Conservation (phyloP, 2,329 filamentous ascomycete genomes). For the Xylariaceae sp. region DNA sequence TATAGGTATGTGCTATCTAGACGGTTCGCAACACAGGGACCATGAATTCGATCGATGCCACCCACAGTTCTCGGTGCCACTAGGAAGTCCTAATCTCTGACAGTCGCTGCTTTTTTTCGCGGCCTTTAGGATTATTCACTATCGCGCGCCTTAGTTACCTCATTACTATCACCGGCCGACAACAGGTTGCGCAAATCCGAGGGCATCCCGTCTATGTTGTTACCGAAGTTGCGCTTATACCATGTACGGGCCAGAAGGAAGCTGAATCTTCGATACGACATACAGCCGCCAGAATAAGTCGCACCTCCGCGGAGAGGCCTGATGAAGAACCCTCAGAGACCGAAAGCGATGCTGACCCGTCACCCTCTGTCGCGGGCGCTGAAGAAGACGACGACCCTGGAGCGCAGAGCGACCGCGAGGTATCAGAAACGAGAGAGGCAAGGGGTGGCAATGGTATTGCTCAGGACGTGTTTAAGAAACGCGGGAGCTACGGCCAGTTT, state of each 20-base stretch:
- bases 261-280: slow-evolving; percentile 67
- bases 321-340: slow-evolving; percentile 37
- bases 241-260: slow-evolving; percentile 70
- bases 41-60: not conserved
- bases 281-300: slow-evolving; percentile 46
- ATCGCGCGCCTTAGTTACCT: slow-evolving; percentile 79
- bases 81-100: slow-evolving; percentile 8
- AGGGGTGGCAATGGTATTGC: slow-evolving; percentile 60
- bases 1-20: slow-evolving; percentile 45
- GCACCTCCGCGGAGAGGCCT: slow-evolving; percentile 26
- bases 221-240: slow-evolving; percentile 86
- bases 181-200: slow-evolving; percentile 83
- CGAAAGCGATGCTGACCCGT: slow-evolving; percentile 48
- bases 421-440: slow-evolving; percentile 16
- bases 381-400: slow-evolving; percentile 32
- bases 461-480: slow-evolving; percentile 80
- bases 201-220: slow-evolving; percentile 81
- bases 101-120: not conserved
- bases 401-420: slow-evolving; percentile 28
- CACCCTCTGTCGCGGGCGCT: slow-evolving; percentile 34
- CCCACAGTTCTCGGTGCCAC: not conserved
- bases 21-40: not conserved
- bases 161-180: slow-evolving; percentile 77
- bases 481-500: slow-evolving; percentile 83
- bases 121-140: slow-evolving; percentile 68